phyloP scores from a whole-genome alignment of 371 early-diverging fungal genomes.

The Circinella minor region DNA sequence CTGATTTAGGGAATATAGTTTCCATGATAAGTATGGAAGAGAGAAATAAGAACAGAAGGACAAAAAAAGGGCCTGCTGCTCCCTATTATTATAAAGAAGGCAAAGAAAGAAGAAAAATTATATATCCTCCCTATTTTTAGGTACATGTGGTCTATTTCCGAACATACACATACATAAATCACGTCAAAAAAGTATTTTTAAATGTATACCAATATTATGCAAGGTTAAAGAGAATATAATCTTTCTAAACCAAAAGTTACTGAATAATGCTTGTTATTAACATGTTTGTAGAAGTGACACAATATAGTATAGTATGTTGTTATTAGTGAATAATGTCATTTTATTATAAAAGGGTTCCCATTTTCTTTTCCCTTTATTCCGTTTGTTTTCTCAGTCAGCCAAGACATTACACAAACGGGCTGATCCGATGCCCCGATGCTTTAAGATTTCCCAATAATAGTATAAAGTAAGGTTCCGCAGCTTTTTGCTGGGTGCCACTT shows the following conservation, averaged over 20 bases:
- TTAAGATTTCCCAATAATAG: no score
- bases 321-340: no score
- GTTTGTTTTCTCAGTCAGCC: not conserved
- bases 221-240: no score
- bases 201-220: no score
- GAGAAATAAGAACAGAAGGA: not conserved
- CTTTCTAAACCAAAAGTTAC: no score
- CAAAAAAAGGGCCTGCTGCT: not conserved
- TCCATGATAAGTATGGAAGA: not conserved
- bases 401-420: constrained; percentile 10
- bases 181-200: no score
- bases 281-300: no score
- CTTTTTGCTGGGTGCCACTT: no score
- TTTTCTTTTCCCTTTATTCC: not conserved
- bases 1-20: not conserved
- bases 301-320: no score
- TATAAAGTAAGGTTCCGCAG: no score
- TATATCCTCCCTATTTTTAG: constrained; percentile 2
- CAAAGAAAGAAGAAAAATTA: not conserved
- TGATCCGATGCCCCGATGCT: constrained; percentile 4
- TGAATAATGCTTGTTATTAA: no score
- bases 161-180: not conserved
- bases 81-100: not conserved
- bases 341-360: not conserved
- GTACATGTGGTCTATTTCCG: not conserved